Evolutionary conservation across 306 rosid species (phyloP).

Genomic region (Rosa multiflora): DNA sequence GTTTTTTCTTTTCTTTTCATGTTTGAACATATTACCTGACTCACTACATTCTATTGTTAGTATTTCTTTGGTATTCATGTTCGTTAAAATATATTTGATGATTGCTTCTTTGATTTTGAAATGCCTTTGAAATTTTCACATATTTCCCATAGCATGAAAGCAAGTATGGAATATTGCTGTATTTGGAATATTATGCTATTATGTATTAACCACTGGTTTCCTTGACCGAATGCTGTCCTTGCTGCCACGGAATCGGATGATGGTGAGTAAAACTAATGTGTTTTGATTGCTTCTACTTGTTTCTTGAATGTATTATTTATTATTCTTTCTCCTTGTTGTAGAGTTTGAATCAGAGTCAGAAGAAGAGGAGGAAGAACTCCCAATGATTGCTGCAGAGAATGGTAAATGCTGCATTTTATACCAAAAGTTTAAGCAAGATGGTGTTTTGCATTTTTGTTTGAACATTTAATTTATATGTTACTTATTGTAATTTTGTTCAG

Average conservation of each 20-base stretch:
- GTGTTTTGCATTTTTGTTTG: not conserved
- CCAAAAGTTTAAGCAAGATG: not conserved
- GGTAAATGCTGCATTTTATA: slow-evolving; percentile 37
- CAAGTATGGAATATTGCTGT: not conserved
- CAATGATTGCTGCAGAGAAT: slow-evolving; percentile 35
- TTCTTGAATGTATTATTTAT: not conserved
- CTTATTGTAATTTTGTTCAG: slow-evolving; percentile 19
- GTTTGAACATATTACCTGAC: not conserved
- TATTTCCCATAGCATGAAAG: no score
- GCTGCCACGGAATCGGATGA: slow-evolving; percentile 25
- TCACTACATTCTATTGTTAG: no score
- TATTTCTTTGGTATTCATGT: not conserved
- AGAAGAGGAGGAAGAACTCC: slow-evolving; percentile 45
- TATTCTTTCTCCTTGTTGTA: slow-evolving; percentile 16
- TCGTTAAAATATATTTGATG: not conserved
- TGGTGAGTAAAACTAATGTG: slow-evolving; percentile 30
- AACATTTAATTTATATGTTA: not conserved
- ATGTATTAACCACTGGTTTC: slow-evolving; percentile 1
- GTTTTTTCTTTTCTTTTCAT: not conserved
- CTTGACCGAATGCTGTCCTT: slow-evolving; percentile 39
- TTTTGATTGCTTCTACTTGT: not conserved
- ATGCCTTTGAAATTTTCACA: not conserved
- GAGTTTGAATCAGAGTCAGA: slow-evolving; percentile 38
- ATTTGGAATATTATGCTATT: not conserved
- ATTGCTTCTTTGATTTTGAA: not conserved